phyloP scores from a whole-genome alignment of 2,329 filamentous ascomycete genomes.

The Fusarium agapanthi region DNA sequence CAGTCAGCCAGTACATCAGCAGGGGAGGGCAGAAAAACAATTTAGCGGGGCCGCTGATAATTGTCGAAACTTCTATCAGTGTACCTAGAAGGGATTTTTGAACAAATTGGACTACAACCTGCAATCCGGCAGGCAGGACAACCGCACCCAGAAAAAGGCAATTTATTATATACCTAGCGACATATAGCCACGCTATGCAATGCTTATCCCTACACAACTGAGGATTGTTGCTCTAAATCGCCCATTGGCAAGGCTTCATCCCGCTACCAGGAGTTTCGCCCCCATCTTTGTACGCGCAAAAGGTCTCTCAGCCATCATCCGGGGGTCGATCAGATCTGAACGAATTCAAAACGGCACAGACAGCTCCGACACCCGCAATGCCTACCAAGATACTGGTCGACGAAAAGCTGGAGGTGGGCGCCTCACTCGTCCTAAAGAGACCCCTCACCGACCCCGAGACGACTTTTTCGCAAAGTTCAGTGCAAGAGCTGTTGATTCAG shows the following conservation, averaged over 20 bases:
- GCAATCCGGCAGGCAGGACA: neutral
- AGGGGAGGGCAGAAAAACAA: constrained; percentile 45
- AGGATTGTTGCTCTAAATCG: constrained; percentile 34
- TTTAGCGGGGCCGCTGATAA: constrained; percentile 9
- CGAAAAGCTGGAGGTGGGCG: neutral
- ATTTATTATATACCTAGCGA: neutral
- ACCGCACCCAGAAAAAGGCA: neutral
- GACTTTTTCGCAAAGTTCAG: constrained; percentile 37
- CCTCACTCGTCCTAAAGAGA: neutral
- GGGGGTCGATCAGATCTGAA: constrained; percentile 66
- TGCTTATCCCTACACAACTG: constrained; percentile 40
- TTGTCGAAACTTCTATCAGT: constrained; percentile 17
- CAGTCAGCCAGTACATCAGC: neutral
- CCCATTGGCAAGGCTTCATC: constrained; percentile 19
- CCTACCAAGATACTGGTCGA: neutral
- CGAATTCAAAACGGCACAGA: constrained; percentile 41
- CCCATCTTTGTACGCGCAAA: constrained; percentile 40
- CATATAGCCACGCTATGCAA: constrained; percentile 35
- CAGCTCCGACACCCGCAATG: neutral
- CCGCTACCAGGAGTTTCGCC: constrained; percentile 8
- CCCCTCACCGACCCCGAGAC: constrained; percentile 13
- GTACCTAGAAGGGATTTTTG: neutral
- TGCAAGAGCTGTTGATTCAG: constrained; percentile 39
- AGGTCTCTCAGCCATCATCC: constrained; percentile 72
- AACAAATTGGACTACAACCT: neutral